Evolutionary conservation across 768 basidiomycete species (phyloP), one percentile per base, ranked within the genome.

Genomic region (Vararia minispora): DNA sequence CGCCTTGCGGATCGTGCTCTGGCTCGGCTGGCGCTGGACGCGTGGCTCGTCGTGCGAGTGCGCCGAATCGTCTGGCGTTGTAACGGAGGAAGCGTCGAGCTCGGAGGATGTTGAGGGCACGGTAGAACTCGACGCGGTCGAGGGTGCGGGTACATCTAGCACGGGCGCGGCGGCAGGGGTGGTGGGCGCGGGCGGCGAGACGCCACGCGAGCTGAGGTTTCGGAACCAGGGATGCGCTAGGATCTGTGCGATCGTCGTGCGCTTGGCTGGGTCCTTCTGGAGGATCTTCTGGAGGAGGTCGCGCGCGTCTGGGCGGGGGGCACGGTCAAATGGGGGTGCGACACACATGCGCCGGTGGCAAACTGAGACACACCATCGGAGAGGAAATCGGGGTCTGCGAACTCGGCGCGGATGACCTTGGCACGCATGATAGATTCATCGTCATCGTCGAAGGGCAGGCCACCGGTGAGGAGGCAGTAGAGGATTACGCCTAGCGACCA

Each of bases 401-500:
- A 98, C 31, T 82, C 77, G 12, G 83, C 88, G 45, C 76, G 64
- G 37, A 90, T 76, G 44, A 99, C 85, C 58, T 85, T 81, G 37
- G 68, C 63, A 44, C 79, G 79, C 67, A 71, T 72, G 18, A 63
- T 53, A 2, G 50, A 48, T 39, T 65, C 64, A 39, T 69, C 61
- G 38, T 71, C 68, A 39, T 68, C 58, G 40, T 68, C 65, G 42
- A 67, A 70, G 6, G 68, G 68, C n/a, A 70, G 46, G 10, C 64
- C 60, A 6, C 91, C 92, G 0, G 88, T 90, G 30, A 95, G 68
- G 23, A 95, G 70, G 36, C 79, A 82, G 54, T 91, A 94, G 10
- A 97, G 65, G 37, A 97, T 95, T 44, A 95, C 72, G 0, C 91
- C 91, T 35, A 94, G 66, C 4, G 91, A 97, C 91, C 91, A 97